These are phyloP conservation scores for Fomitopsis palustris DNA, from an alignment of 1,284 basidiomycete genomes.

Conservation along the genomic window DNA sequence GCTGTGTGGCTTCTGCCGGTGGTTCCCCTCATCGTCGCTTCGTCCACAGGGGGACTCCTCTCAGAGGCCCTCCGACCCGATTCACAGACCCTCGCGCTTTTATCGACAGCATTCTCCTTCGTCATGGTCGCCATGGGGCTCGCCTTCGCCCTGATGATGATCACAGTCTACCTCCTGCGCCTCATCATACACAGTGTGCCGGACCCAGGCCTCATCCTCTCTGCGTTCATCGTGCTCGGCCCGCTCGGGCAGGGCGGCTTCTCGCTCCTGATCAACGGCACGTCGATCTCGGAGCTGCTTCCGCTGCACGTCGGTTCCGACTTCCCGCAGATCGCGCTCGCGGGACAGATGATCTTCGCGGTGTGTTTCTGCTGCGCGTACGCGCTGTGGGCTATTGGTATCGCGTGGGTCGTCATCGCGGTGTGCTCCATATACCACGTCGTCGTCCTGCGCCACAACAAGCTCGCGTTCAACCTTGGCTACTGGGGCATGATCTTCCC, in stretches of 20 bases:
- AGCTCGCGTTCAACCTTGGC: slow-evolving; percentile 36
- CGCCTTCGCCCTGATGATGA: slow-evolving; percentile 44
- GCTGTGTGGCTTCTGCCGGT: slow-evolving; percentile 61
- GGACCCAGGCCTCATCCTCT: slow-evolving; percentile 19
- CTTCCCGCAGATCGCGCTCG: slow-evolving; percentile 24
- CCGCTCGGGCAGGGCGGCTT: slow-evolving; percentile 49
- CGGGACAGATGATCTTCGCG: slow-evolving; percentile 34
- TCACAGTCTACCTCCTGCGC: slow-evolving; percentile 41
- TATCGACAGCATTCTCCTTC: slow-evolving; percentile 46
- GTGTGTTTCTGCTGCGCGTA: slow-evolving; percentile 37
- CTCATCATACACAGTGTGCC: slow-evolving; percentile 41
- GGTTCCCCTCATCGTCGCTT: slow-evolving; percentile 57
- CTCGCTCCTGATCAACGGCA: slow-evolving; percentile 50
- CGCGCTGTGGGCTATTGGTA: slow-evolving; percentile 42
- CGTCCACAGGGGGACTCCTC: slow-evolving; percentile 55
- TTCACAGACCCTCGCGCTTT: slow-evolving; percentile 37
- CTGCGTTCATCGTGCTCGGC: slow-evolving; percentile 28
- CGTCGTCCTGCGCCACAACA: slow-evolving; percentile 26
- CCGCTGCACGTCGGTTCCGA: slow-evolving; percentile 29
- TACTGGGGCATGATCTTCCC: slow-evolving; percentile 53
- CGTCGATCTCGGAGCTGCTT: slow-evolving; percentile 37
- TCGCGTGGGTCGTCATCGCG: slow-evolving; percentile 42
- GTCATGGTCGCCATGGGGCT: slow-evolving; percentile 51
- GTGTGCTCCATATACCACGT: slow-evolving; percentile 22
- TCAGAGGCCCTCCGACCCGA: slow-evolving; percentile 36